These are phyloP conservation scores for Nissolia schottii DNA, from an alignment of 306 rosid genomes.

Conservation along the genomic window DNA sequence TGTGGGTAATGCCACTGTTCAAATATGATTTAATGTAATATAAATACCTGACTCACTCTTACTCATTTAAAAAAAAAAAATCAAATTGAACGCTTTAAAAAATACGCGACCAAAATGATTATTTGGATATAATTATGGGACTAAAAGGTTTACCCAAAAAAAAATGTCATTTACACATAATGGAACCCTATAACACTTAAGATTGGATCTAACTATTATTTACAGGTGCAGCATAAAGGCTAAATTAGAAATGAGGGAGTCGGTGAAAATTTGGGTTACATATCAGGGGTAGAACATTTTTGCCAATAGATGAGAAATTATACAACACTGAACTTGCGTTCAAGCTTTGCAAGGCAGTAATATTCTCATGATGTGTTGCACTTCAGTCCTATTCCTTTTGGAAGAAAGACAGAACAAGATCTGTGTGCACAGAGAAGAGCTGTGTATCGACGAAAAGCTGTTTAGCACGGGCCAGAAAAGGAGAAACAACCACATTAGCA, in stretches of 20 bases:
- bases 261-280: background rate
- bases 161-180: conserved; percentile 28
- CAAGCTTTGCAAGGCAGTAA: conserved; percentile 29
- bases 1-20: too few relatives aligned
- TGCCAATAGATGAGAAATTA: conserved; percentile 28
- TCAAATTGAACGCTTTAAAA: too few relatives aligned
- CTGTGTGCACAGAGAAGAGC: conserved; percentile 89
- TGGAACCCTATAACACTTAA: conserved; percentile 16
- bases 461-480: conserved; percentile 20
- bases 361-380: conserved; percentile 8
- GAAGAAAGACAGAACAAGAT: conserved; percentile 91
- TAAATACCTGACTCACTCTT: too few relatives aligned
- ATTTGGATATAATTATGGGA: too few relatives aligned
- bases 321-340: conserved; percentile 56
- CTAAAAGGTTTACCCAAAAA: too few relatives aligned
- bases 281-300: conserved; percentile 17
- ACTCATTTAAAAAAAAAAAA: too few relatives aligned
- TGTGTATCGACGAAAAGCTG: conserved; percentile 96
- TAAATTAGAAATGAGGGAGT: background rate
- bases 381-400: conserved; percentile 66
- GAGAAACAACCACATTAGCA: conserved; percentile 14
- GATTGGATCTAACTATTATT: conserved; percentile 19
- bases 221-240: conserved; percentile 29
- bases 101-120: too few relatives aligned
- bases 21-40: too few relatives aligned